These are phyloP conservation scores for Cyanidiococcus yangmingshanensis DNA, from an alignment of 23 red algal species.

Conservation along the genomic window DNA sequence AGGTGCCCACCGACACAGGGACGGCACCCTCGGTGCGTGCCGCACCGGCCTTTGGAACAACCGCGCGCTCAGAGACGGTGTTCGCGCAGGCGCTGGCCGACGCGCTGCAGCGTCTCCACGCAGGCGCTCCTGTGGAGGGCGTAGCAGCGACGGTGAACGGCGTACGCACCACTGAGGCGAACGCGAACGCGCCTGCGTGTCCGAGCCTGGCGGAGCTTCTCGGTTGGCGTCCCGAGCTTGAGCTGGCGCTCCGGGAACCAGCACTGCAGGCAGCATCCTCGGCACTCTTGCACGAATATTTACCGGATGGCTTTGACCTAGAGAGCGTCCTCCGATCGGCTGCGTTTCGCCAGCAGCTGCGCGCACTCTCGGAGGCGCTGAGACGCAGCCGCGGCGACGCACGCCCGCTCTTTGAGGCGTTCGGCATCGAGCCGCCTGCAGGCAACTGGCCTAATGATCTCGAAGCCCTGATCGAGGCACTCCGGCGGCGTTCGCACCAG, in stretches of 20 bases:
- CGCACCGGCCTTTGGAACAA: neutral
- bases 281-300: neutral
- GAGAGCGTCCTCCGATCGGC: neutral
- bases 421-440: conserved; percentile 6
- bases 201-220: neutral
- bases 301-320: neutral
- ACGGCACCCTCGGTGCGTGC: neutral
- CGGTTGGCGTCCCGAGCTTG: neutral
- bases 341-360: conserved; percentile 14
- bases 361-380: conserved; percentile 4
- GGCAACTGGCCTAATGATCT: neutral
- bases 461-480: neutral
- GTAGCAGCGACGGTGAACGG: neutral
- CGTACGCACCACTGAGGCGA: neutral
- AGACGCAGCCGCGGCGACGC: conserved; percentile 3
- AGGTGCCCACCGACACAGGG: neutral
- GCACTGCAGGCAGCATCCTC: neutral
- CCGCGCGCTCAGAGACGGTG: neutral
- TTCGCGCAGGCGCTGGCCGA: neutral
- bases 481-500: neutral
- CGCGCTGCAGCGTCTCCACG: conserved; percentile 3
- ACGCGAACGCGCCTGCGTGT: neutral
- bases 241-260: neutral
- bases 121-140: neutral
- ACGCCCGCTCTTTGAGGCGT: neutral